Conservation (phyloP, 768 basidiomycete genomes). For the Mycena chlorophos region DNA sequence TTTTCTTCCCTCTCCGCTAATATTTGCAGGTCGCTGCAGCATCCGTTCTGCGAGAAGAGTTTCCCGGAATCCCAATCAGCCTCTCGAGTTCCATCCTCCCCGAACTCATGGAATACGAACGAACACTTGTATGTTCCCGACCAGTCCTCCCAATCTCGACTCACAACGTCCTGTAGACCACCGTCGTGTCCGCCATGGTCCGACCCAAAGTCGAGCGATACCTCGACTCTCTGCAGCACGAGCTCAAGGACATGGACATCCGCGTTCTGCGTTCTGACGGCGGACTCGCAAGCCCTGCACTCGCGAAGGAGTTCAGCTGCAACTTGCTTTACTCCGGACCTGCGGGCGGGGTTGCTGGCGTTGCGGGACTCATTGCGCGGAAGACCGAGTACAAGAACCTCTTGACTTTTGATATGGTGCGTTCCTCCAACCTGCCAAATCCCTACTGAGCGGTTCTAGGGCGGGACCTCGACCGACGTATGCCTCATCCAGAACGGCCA, state of each 20-base stretch:
- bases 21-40: slow-evolving; percentile 15
- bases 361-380: slow-evolving; percentile 19
- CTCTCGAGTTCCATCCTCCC: slow-evolving; percentile 27
- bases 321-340: slow-evolving; percentile 30
- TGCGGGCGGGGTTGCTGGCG: slow-evolving; percentile 31
- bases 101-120: slow-evolving; percentile 31
- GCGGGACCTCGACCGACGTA: slow-evolving; percentile 31
- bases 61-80: slow-evolving; percentile 28
- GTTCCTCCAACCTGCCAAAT: background rate
- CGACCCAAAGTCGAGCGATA: slow-evolving; percentile 29
- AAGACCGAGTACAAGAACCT: slow-evolving; percentile 26
- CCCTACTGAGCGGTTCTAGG: slow-evolving; percentile 4
- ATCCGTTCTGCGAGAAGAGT: slow-evolving; percentile 23
- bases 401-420: slow-evolving; percentile 31
- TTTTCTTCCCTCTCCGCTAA: background rate
- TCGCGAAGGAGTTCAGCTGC: slow-evolving; percentile 30
- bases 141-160: background rate
- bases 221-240: slow-evolving; percentile 25
- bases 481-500: slow-evolving; percentile 31
- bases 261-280: slow-evolving; percentile 30
- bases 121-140: slow-evolving; percentile 23
- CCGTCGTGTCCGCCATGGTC: slow-evolving; percentile 31
- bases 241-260: slow-evolving; percentile 24
- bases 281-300: slow-evolving; percentile 24
- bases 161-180: slow-evolving; percentile 13